Evolutionary conservation across 345 rosid species (phyloP).

Genomic region (Syzygium grande): DNA sequence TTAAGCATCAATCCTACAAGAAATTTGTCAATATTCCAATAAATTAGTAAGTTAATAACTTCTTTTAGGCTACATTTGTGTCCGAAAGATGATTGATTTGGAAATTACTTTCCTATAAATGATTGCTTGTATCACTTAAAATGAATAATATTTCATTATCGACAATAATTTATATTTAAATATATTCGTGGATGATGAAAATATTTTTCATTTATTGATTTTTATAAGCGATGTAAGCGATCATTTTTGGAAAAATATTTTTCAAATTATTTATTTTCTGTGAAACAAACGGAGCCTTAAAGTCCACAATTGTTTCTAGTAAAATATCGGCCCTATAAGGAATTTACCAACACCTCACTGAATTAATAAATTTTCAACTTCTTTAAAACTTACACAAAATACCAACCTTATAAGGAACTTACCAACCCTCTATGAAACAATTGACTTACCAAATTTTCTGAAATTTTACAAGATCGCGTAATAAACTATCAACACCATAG

Average conservation of each 20-base stretch:
- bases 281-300: not conserved
- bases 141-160: too few species aligned
- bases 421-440: not conserved
- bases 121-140: too few species aligned
- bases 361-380: not conserved
- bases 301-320: not conserved
- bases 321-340: not conserved
- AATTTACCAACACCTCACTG: not conserved
- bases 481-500: not conserved
- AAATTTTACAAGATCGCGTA: not conserved
- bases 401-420: not conserved
- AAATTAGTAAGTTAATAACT: not conserved
- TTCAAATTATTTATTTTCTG: too few species aligned
- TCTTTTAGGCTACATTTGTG: not conserved
- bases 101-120: too few species aligned
- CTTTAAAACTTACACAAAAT: not conserved
- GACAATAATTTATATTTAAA: too few species aligned
- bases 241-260: too few species aligned
- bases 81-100: too few species aligned
- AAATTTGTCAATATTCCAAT: not conserved
- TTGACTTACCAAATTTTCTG: not conserved
- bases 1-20: not conserved
- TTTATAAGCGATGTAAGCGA: too few species aligned
- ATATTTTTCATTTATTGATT: too few species aligned
- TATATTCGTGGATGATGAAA: too few species aligned